Conservation (phyloP, 257 asterid genomes). For the Dorcoceras hygrometricum region DNA sequence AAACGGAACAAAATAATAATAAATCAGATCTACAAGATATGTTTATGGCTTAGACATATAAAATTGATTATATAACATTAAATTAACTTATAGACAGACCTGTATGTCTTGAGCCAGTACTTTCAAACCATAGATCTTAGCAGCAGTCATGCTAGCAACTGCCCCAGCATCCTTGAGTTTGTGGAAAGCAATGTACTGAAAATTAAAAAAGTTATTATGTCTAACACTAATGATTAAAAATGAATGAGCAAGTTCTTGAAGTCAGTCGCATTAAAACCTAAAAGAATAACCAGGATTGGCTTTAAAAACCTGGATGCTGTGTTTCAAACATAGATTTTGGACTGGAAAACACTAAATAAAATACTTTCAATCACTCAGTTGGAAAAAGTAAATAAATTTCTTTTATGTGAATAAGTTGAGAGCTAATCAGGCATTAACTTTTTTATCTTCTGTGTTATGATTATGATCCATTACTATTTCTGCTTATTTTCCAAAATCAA, state of each 20-base stretch:
- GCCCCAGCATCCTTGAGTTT: slow-evolving; percentile 89
- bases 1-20: slow-evolving; percentile 17
- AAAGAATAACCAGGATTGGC: slow-evolving; percentile 13
- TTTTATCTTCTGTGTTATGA: neutral
- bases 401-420: neutral
- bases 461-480: too few species aligned
- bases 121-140: slow-evolving; percentile 72
- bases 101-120: slow-evolving; percentile 92
- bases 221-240: slow-evolving; percentile 14
- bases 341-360: neutral
- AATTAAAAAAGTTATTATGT: slow-evolving; percentile 15
- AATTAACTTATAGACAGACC: slow-evolving; percentile 41
- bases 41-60: slow-evolving; percentile 5
- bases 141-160: slow-evolving; percentile 89
- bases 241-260: slow-evolving; percentile 3
- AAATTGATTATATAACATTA: neutral
- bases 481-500: neutral
- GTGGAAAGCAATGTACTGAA: slow-evolving; percentile 71
- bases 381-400: too few species aligned
- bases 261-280: neutral
- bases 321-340: neutral
- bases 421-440: neutral
- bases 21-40: neutral
- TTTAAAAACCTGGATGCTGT: neutral
- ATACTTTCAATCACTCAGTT: neutral